Base-by-base conservation (phyloP, 2,329 filamentous ascomycete genomes). In the Coniella lustricola region DNA sequence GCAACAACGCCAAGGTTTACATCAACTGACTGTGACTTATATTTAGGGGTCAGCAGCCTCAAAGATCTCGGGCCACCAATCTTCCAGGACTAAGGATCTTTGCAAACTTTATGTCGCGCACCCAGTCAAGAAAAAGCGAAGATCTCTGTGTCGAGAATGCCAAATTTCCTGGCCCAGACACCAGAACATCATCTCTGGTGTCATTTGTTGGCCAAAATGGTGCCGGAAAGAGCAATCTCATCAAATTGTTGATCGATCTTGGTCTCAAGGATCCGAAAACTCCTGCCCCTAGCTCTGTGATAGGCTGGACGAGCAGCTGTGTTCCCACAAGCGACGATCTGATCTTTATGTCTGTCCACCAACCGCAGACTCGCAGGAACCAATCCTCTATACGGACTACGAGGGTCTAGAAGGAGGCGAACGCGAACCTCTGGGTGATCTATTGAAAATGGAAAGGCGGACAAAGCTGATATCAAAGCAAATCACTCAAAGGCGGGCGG, bases 401-500 rank as follows among this genome's bases (percentile, higher is more conserved):
- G 43, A 45, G 34, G 43, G 43, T 14, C 25, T 45, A 21, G 43
- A 45, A 18, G 43, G 43, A 2, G 43, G 43, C 4, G 43, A 45
- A n/a, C 43, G 43, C 9, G 22, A 31, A 10, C 33, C 34, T 3
- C 34, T 38, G n/a, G 43, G 33, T 9, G 20, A 17, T 12, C n/a
- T 17, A 8, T 38, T 38, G n/a, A 38, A 16, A 13, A 44, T 17
- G 22, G 21, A 33, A 35, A 25, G 41, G 34, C 18, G 9, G 13
- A 13, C 33, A 25, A 36, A 13, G 18, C 10, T 18, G 12, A 44
- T 18, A 14, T 31, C 14, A 21, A 21, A 16, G 41, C 22, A 18
- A 44, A 21, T 16, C 41, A 13, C 18, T 33, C 13, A 44, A 44
- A 25, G 22, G 18, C 35, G 18, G 18, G n/a, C n/a, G 18, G 37